Conservation (phyloP, 73 alveolate species). For the Tetrahymena borealis region DNA sequence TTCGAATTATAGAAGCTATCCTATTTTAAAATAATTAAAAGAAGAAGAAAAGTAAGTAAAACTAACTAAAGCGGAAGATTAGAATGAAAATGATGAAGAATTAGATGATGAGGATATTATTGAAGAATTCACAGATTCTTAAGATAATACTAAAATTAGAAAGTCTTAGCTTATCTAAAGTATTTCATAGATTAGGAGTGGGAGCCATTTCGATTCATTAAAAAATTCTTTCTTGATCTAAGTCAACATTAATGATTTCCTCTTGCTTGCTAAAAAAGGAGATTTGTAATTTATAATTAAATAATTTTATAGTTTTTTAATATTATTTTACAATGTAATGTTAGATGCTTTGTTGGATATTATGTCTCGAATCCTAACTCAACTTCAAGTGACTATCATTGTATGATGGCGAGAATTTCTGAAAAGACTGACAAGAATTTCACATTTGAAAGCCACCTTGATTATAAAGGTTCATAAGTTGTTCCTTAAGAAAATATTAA, state of each 20-base stretch:
- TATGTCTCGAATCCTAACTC: neutral
- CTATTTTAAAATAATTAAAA: neutral
- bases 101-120: neutral
- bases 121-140: neutral
- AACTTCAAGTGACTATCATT: neutral
- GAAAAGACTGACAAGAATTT: neutral
- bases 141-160: neutral
- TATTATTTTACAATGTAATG: neutral
- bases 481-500: neutral
- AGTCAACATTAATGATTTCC: neutral
- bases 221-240: neutral
- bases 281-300: neutral
- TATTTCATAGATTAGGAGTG: neutral
- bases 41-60: neutral
- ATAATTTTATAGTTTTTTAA: neutral
- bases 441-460: neutral
- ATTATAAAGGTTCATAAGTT: neutral
- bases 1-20: neutral
- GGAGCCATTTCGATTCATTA: neutral
- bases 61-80: neutral
- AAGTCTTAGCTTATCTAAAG: neutral
- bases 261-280: neutral
- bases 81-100: neutral
- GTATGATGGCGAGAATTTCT: neutral
- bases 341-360: neutral